Percentiles rank a stretch among this genome's conserved stretches.
Evolutionary conservation across 352 stramenopile genomes (phyloP).

Genomic region (Globisporangium splendens): DNA sequence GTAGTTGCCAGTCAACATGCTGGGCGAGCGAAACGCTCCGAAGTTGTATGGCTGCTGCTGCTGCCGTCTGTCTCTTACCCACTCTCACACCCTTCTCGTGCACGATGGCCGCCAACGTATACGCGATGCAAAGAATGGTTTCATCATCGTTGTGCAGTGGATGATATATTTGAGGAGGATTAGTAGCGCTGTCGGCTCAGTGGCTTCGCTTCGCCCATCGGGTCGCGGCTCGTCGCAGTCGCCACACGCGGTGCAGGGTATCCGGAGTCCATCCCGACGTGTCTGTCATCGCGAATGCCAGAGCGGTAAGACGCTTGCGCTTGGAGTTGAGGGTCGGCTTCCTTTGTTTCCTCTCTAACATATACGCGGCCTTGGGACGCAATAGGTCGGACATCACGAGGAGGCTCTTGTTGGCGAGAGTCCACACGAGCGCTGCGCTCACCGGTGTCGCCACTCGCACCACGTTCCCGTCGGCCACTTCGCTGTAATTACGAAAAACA

Average conservation of each 20-base stretch:
- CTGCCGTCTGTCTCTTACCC: conserved; percentile 3
- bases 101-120: too few species aligned
- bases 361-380: conserved; percentile 62
- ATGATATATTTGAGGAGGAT: too few species aligned
- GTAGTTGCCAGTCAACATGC: too few species aligned
- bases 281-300: conserved; percentile 46
- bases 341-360: conserved; percentile 66
- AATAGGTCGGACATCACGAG: conserved; percentile 40
- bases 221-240: too few species aligned
- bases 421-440: conserved; percentile 63
- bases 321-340: conserved; percentile 44
- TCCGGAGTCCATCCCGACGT: conserved; percentile 42
- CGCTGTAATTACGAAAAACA: conserved; percentile 21
- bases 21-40: too few species aligned
- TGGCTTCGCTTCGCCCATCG: too few species aligned
- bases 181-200: too few species aligned
- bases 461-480: conserved; percentile 61
- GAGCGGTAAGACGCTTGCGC: conserved; percentile 54
- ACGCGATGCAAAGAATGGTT: conserved; percentile 2
- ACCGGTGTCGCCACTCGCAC: conserved; percentile 50
- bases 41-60: background rate
- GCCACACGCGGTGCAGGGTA: too few species aligned
- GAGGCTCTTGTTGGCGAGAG: conserved; percentile 40
- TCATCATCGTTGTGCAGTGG: too few species aligned
- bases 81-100: conserved; percentile 8